Conservation (phyloP, 2,329 filamentous ascomycete species). For the Claviceps sorghi region DNA sequence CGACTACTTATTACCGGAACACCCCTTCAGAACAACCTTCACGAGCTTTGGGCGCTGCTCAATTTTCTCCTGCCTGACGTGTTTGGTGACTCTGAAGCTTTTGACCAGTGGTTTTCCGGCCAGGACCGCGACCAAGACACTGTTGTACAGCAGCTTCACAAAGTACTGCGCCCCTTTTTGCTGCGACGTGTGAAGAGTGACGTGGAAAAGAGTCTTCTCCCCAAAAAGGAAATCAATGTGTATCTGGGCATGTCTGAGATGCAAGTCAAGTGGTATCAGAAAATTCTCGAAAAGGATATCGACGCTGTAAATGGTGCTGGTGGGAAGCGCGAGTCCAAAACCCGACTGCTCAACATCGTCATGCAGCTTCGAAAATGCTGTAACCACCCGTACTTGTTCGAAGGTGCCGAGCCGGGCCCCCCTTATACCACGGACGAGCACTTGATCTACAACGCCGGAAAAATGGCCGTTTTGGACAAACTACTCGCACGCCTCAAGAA, state of each 20-base stretch:
- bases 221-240: slow-evolving; percentile 94
- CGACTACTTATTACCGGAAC: slow-evolving; percentile 92
- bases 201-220: slow-evolving; percentile 91
- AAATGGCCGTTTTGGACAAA: slow-evolving; percentile 95
- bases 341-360: slow-evolving; percentile 89
- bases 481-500: slow-evolving; percentile 68
- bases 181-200: slow-evolving; percentile 93
- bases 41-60: slow-evolving; percentile 92
- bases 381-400: slow-evolving; percentile 96
- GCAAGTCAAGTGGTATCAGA: slow-evolving; percentile 98
- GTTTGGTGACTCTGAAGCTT: slow-evolving; percentile 90
- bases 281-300: slow-evolving; percentile 97
- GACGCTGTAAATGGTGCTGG: slow-evolving; percentile 95
- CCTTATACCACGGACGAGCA: slow-evolving; percentile 98
- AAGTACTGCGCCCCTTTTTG: slow-evolving; percentile 82
- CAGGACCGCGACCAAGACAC: slow-evolving; percentile 86
- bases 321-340: slow-evolving; percentile 95
- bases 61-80: slow-evolving; percentile 98
- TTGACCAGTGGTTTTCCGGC: slow-evolving; percentile 94
- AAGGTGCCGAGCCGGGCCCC: slow-evolving; percentile 90
- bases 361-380: slow-evolving; percentile 99
- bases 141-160: slow-evolving; percentile 89
- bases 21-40: slow-evolving; percentile 91
- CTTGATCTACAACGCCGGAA: slow-evolving; percentile 80
- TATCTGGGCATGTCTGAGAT: slow-evolving; percentile 99